phyloP scores from a whole-genome alignment of 805 yeast genomes.

The Wickerhamomyces queroliae region DNA sequence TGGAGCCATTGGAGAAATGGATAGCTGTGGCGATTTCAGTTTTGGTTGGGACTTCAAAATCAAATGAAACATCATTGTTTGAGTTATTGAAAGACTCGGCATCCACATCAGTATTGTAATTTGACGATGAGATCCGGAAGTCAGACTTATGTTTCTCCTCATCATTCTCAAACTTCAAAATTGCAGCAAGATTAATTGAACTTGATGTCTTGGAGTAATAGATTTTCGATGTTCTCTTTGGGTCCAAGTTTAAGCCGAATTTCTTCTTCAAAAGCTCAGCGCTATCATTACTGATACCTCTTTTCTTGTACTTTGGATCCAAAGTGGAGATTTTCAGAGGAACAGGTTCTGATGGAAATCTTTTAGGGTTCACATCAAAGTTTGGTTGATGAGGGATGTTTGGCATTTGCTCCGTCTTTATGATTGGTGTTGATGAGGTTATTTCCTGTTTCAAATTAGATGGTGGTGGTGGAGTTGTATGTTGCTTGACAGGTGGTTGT shows the following conservation, averaged over 20 bases:
- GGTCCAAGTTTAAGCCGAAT: conserved; percentile 12
- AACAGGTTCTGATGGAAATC: conserved; percentile 15
- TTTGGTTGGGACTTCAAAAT: conserved; percentile 20
- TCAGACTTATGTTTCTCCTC: conserved; percentile 1
- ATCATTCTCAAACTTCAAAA: conserved; percentile 9
- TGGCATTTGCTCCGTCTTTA: conserved; percentile 4
- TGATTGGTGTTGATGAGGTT: background rate
- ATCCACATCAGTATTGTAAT: conserved; percentile 15
- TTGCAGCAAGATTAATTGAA: conserved; percentile 19
- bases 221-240: conserved; percentile 17
- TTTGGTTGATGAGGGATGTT: conserved; percentile 10
- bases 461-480: conserved; percentile 3
- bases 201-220: conserved; percentile 23
- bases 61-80: conserved; percentile 18
- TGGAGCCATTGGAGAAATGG: conserved; percentile 21
- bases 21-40: conserved; percentile 22
- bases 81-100: conserved; percentile 4
- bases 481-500: background rate
- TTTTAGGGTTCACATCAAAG: conserved; percentile 11
- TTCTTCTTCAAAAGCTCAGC: conserved; percentile 13
- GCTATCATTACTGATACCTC: conserved; percentile 12
- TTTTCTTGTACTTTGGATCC: conserved; percentile 19
- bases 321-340: conserved; percentile 14
- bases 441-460: background rate
- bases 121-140: conserved; percentile 18